These are phyloP conservation scores for Butyriboletus regius DNA, from an alignment of 1,284 basidiomycete genomes.

Conservation along the genomic window DNA sequence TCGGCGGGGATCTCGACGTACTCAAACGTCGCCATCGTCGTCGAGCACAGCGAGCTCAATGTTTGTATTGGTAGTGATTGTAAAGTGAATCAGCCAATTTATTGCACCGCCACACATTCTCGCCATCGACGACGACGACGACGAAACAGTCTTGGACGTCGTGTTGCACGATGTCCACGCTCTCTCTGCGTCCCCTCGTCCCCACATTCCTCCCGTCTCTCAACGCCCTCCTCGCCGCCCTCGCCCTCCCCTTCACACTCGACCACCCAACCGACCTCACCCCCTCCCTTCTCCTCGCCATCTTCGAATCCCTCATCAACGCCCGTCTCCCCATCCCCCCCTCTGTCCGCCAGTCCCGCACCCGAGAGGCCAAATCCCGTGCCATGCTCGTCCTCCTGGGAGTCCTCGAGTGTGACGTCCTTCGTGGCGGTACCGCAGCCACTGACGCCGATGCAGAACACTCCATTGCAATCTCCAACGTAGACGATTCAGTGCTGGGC, in stretches of 20 bases:
- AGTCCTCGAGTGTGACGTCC: constrained; percentile 61
- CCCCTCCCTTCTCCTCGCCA: constrained; percentile 57
- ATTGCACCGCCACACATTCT: constrained; percentile 13
- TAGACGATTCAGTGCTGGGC: constrained; percentile 14
- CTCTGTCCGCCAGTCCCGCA: constrained; percentile 37
- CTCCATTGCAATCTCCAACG: constrained; percentile 9
- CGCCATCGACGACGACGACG: constrained; percentile 1
- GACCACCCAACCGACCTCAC: constrained; percentile 62
- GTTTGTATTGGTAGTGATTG: no score
- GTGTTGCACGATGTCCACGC: constrained; percentile 10
- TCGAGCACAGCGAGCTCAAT: not conserved
- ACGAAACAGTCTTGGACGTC: constrained; percentile 4
- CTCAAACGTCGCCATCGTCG: constrained; percentile 42
- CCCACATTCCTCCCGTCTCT: constrained; percentile 24
- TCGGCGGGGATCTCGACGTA: constrained; percentile 48
- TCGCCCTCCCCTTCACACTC: constrained; percentile 49
- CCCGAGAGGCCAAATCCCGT: constrained; percentile 38
- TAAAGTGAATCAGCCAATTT: no score
- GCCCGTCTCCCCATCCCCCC: constrained; percentile 43
- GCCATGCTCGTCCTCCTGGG: constrained; percentile 75
- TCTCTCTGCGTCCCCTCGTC: constrained; percentile 9
- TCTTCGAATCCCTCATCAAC: constrained; percentile 54
- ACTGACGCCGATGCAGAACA: constrained; percentile 4
- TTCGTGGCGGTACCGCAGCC: constrained; percentile 34
- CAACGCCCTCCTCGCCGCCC: constrained; percentile 44